Evolutionary conservation across 352 stramenopile species (phyloP), one percentile per base, ranked within the genome.

Genomic region (Phytophthora ohioensis): DNA sequence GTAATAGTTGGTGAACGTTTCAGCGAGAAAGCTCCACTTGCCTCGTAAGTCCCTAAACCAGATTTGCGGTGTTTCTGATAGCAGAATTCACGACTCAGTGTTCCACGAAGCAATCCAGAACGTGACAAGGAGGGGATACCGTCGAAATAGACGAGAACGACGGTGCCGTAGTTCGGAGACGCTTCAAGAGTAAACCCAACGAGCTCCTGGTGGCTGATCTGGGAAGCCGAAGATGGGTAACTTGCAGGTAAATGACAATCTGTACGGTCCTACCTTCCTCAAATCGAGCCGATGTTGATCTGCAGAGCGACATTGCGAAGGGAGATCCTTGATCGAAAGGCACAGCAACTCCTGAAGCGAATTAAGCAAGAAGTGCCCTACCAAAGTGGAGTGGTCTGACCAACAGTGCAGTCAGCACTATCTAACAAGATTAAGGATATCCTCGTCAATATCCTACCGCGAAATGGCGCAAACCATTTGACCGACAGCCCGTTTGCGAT

Each of bases 1-100:
- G 65, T 94, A 94, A 68, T 94, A 94, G 39, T 92, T 82, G 27
- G 72, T 80, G 54, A 94, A 94, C 11, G 65, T 84, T 41, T 84
- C 63, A 1, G 87, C 84, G 13, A 94, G 75, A 49, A 92, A 94
- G 57, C 84, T 87, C 87, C 87, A 93, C 15, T 67, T 67, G 3
- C 78, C 84, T 39, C 71, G 71, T 39, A 90, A 58, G 62, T 93
- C 78, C 10, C 71, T 74, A 62, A 92, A 90, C 87, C 87, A 93
- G 43, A 93, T 73, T 67, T 94, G 78, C 12, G 79, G 57, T 34
- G 43, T 58, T 52, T 75, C 82, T 91, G 55, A 7, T 43, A 9
- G 36, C 3, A 59, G 2, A 38, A 42, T 54, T 5, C 15, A 48
- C 12, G 35, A 17, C 3, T 51, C 21, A 27, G 21, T 27, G 21